Evolutionary conservation across 352 stramenopile species (phyloP), one percentile per base, ranked within the genome.

Genomic region (Elongisporangium prolatum): DNA sequence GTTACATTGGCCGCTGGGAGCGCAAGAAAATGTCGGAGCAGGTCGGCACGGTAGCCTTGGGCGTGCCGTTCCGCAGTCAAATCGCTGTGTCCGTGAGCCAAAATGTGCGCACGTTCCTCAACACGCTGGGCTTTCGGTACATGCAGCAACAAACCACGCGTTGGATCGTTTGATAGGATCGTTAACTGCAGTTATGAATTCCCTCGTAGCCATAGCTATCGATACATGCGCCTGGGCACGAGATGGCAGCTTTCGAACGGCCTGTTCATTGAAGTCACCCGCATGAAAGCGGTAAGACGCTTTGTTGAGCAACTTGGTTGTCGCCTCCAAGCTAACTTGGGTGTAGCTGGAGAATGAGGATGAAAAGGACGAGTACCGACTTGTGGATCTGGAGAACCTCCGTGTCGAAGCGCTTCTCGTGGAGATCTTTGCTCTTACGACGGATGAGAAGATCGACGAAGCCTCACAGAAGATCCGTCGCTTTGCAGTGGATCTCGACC

Each of bases 11-110:
- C 4, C 80, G 84, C 25, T 94, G 84, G 84, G 84, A 94, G 61
- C 79, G 83, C 25, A 94, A 94, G 60, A 94, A 94, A 49, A 83
- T 91, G 75, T 91, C 82, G 13, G 84, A 94, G 38, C 84, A 90
- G 49, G 80, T 82, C 6, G 73, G 75, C 17, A 80, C 65, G 22
- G 68, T 75, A 40, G 77, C 81, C 21, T 44, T 89, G 4, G 80
- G 77, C 18, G 84, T 94, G 34, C 81, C 84, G 25, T 94, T 90
- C 65, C 84, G 84, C 38, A 94, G 84, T 40, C 84, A 90, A 44
- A 91, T 88, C 50, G 84, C 84, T 4, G 82, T 94, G 11, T 94
- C 84, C 0, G 83, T 90, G 18, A 89, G 82, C 25, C 82, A 94
- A 57, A 94, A 92, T 52, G 84, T 89, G 44, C 79, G 84, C 22